Conservation (phyloP, 805 yeast genomes). For the Aciculoconidium aculeatum region DNA sequence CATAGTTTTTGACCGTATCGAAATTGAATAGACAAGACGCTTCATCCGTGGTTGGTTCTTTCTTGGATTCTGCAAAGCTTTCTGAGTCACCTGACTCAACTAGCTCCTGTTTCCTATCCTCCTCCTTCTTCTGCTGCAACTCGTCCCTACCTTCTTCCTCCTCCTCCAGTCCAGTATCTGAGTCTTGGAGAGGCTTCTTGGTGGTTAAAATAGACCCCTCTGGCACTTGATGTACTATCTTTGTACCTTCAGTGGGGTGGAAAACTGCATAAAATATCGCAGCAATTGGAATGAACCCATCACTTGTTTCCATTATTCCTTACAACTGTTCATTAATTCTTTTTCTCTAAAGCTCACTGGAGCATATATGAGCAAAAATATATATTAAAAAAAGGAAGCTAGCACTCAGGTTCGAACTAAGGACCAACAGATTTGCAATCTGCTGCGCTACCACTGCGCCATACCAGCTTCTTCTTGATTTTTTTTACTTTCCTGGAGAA, state of each 20-base stretch:
- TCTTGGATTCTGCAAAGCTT: constrained; percentile 3
- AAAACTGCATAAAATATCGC: constrained; percentile 88
- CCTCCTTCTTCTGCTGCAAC: not conserved
- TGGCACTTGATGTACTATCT: constrained; percentile 87
- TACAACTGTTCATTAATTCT: no score
- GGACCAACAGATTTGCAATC: constrained; percentile 99
- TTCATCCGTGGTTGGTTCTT: constrained; percentile 4
- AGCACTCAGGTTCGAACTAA: constrained; percentile 93
- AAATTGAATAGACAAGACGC: constrained; percentile 52
- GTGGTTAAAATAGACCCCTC: constrained; percentile 51
- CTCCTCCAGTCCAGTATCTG: no score
- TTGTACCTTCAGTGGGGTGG: constrained; percentile 94
- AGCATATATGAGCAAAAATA: no score
- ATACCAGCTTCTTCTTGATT: constrained; percentile 53
- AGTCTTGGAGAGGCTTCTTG: constrained; percentile 7
- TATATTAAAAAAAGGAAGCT: constrained; percentile 46
- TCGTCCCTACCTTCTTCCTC: constrained; percentile 11
- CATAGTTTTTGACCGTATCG: constrained; percentile 80
- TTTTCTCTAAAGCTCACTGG: no score
- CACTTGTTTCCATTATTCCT: constrained; percentile 33
- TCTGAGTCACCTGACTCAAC: not conserved
- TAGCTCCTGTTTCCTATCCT: constrained; percentile 1
- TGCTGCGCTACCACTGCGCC: constrained; percentile 99
- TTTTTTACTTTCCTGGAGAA: no score
- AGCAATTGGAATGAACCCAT: constrained; percentile 82